Percentiles rank a stretch among this genome's conserved stretches.
Conservation (phyloP, 768 basidiomycete species). For the Gymnopilus junonius region DNA sequence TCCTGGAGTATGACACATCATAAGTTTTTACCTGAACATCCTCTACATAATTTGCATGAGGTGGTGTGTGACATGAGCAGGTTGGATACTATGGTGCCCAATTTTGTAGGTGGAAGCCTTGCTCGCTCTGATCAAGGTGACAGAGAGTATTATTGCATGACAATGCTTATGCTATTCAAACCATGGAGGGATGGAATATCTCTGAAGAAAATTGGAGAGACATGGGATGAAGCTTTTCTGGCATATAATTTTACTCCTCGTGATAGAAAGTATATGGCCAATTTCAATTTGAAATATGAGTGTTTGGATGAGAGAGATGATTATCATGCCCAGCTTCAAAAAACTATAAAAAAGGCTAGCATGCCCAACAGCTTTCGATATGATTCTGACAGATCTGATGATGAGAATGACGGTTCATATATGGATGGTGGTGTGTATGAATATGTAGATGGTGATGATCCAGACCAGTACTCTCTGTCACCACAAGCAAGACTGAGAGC, state of each 20-base stretch:
- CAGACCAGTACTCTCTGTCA: not conserved
- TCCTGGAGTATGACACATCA: not conserved
- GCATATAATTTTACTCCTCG: conserved; percentile 14
- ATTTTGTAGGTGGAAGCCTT: conserved; percentile 33
- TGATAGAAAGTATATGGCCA: conserved; percentile 25
- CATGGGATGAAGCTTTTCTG: conserved; percentile 31
- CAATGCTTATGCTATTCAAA: conserved; percentile 34
- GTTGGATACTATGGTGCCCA: conserved; percentile 19
- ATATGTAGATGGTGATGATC: not conserved
- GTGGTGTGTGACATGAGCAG: conserved; percentile 1
- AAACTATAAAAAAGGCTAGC: not conserved
- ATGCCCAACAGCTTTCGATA: not conserved
- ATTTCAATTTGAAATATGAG: conserved; percentile 37
- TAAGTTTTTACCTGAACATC: conserved; percentile 16
- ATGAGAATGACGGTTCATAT: not conserved
- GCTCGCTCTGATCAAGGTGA: conserved; percentile 35
- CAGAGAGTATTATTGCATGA: conserved; percentile 32
- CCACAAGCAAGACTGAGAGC: not conserved
- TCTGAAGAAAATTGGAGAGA: conserved; percentile 21
- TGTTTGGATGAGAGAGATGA: conserved; percentile 38
- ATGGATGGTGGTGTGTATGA: not conserved
- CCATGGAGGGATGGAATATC: conserved; percentile 32
- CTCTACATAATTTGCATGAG: conserved; percentile 21
- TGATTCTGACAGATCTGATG: not conserved
- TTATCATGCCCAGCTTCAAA: conserved; percentile 16